These are phyloP conservation scores for Phytophthora podocarpi DNA, from an alignment of 352 stramenopile genomes.

Conservation along the genomic window DNA sequence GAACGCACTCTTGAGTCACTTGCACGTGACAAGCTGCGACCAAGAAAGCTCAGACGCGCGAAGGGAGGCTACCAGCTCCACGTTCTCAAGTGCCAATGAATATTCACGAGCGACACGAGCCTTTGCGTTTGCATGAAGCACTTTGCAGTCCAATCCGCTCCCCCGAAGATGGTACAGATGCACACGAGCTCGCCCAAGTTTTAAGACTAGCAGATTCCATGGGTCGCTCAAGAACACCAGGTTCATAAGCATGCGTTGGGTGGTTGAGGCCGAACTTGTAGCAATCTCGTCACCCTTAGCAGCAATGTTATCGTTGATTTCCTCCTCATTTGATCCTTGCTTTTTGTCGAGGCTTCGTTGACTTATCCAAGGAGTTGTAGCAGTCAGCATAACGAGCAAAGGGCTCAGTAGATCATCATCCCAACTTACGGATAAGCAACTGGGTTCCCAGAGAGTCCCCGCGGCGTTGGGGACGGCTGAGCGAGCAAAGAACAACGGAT, in stretches of 20 bases:
- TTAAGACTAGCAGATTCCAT: conserved; percentile 58
- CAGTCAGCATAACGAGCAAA: conserved; percentile 31
- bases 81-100: conserved; percentile 43
- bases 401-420: conserved; percentile 49
- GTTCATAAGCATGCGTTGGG: conserved; percentile 61
- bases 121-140: conserved; percentile 56
- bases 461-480: conserved; percentile 53
- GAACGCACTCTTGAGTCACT: too few species aligned
- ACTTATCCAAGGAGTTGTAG: conserved; percentile 15
- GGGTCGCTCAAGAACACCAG: conserved; percentile 59
- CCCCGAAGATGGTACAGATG: conserved; percentile 35
- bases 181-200: conserved; percentile 53
- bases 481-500: conserved; percentile 52
- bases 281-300: conserved; percentile 4
- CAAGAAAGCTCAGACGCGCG: conserved; percentile 53
- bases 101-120: conserved; percentile 58
- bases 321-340: conserved; percentile 1
- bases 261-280: conserved; percentile 23
- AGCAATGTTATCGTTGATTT: neutral
- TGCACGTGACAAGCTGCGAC: conserved; percentile 56
- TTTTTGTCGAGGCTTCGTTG: conserved; percentile 16
- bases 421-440: conserved; percentile 59
- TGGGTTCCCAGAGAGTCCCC: conserved; percentile 57
- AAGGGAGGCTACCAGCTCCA: conserved; percentile 51
- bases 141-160: conserved; percentile 35